These are phyloP conservation scores for Chlamydomonas incerta DNA, from an alignment of 139 green algal genomes.

Conservation along the genomic window DNA sequence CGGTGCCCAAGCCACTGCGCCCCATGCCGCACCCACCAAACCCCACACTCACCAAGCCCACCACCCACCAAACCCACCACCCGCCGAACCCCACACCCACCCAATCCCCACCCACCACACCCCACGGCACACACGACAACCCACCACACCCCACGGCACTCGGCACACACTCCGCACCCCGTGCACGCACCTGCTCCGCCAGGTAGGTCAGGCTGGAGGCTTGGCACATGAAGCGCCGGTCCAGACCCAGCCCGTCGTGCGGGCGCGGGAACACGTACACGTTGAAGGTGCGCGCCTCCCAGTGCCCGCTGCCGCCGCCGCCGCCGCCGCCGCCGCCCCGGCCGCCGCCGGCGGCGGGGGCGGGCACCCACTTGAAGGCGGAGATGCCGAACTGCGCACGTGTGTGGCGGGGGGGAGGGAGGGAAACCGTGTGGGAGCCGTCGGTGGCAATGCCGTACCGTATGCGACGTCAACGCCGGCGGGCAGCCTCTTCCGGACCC, in stretches of 20 bases:
- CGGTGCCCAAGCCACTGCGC: too few species aligned
- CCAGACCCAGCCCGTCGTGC: constrained; percentile 35
- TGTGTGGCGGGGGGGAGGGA: neutral
- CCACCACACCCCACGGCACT: neutral
- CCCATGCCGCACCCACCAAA: too few species aligned
- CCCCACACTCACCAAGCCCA: too few species aligned
- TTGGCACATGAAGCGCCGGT: constrained; percentile 80
- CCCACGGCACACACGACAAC: too few species aligned
- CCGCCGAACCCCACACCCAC: too few species aligned
- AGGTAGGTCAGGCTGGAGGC: constrained; percentile 78
- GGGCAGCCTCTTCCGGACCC: too few species aligned
- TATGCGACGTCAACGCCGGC: too few species aligned
- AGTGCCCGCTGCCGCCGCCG: neutral
- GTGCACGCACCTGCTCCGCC: constrained; percentile 25
- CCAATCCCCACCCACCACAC: too few species aligned
- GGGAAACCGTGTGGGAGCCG: neutral
- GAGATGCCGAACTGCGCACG: constrained; percentile 60
- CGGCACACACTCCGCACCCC: neutral
- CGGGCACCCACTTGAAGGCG: constrained; percentile 51
- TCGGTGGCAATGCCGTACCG: too few species aligned
- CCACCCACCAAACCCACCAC: too few species aligned
- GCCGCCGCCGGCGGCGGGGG: constrained; percentile 7
- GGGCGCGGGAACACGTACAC: constrained; percentile 78
- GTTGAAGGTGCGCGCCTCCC: constrained; percentile 78
- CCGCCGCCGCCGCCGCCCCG: neutral